Evolutionary conservation across 2,329 filamentous ascomycete genomes (phyloP).

Genomic region (Fusarium sp.): DNA sequence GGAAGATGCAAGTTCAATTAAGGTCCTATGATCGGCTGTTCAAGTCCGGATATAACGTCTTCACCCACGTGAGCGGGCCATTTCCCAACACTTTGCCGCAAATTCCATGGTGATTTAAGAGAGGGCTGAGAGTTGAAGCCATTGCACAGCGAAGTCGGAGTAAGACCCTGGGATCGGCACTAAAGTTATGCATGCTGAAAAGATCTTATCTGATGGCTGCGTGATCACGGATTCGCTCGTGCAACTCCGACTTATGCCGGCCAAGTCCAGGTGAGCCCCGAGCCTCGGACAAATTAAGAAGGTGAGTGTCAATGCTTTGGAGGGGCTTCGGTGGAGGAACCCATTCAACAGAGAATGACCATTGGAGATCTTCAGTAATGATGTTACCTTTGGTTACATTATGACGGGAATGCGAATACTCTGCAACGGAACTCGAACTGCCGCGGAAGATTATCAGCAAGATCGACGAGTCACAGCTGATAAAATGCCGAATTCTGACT

Average conservation of each 20-base stretch:
- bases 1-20: neutral
- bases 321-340: constrained; percentile 19
- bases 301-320: constrained; percentile 13
- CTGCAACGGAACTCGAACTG: constrained; percentile 14
- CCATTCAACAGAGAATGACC: neutral
- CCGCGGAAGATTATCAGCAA: neutral
- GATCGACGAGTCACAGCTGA: neutral
- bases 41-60: constrained; percentile 9
- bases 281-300: constrained; percentile 8
- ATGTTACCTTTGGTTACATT: constrained; percentile 9
- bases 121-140: constrained; percentile 19
- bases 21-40: constrained; percentile 31
- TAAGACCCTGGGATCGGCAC: constrained; percentile 19
- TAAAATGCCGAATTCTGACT: neutral
- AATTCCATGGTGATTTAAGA: neutral
- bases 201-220: constrained; percentile 24
- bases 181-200: constrained; percentile 12
- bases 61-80: constrained; percentile 6
- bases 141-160: constrained; percentile 39
- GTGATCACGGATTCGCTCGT: constrained; percentile 23
- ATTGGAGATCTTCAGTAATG: constrained; percentile 18
- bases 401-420: constrained; percentile 6
- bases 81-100: neutral
- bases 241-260: constrained; percentile 37
- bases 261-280: constrained; percentile 19